Percentiles rank a stretch among this genome's conserved stretches.
Conservation (phyloP, 1,284 basidiomycete genomes). For the Gomphus bonarii region DNA sequence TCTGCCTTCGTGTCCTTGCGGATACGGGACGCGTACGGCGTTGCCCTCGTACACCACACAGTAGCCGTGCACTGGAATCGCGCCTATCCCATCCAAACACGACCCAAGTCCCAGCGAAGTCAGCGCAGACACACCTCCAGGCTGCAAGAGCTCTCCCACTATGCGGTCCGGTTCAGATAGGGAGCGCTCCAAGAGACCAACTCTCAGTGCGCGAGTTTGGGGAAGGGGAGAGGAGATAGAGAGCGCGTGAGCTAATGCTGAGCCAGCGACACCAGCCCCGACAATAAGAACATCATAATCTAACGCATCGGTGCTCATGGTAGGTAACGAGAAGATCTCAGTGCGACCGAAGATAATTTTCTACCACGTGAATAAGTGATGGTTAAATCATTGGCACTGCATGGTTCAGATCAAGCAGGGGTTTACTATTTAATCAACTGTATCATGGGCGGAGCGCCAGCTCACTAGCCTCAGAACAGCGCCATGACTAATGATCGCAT, state of each 20-base stretch:
- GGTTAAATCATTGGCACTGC: no score
- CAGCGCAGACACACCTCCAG: constrained; percentile 80
- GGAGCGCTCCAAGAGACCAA: constrained; percentile 81
- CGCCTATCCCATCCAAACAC: constrained; percentile 80
- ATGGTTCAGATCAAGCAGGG: no score
- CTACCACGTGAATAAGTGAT: no score
- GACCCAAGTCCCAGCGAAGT: constrained; percentile 67
- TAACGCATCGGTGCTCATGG: neutral
- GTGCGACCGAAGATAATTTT: no score
- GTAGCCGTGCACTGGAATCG: constrained; percentile 81
- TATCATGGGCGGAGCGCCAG: no score
- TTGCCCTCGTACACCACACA: constrained; percentile 65
- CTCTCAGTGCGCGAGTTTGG: constrained; percentile 43
- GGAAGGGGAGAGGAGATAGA: constrained; percentile 23
- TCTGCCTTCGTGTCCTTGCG: constrained; percentile 58
- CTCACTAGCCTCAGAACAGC: no score
- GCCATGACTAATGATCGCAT: no score
- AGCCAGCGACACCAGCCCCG: constrained; percentile 84
- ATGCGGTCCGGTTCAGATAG: constrained; percentile 91
- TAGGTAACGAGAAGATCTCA: neutral
- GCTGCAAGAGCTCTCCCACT: constrained; percentile 95
- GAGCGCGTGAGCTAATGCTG: constrained; percentile 63
- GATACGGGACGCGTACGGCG: constrained; percentile 84
- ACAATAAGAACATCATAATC: constrained; percentile 76
- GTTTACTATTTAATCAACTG: no score